Conservation (phyloP, 495 filamentous ascomycete genomes). For the Staphylotrichum longicolle region DNA sequence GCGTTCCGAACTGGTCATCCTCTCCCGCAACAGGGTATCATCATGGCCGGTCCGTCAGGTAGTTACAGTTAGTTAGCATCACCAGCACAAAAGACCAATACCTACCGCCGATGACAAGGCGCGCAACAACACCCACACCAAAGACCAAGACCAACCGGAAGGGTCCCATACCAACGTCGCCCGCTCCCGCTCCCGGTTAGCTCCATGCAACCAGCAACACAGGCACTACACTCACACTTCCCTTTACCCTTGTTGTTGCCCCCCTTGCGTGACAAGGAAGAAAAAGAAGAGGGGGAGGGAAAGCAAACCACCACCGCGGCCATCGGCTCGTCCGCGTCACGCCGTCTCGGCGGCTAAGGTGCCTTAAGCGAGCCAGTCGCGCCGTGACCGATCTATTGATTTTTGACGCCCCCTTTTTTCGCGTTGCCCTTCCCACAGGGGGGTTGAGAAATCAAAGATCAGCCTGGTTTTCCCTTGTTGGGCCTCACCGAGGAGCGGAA, state of each 20-base stretch:
- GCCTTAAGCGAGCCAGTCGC: background rate
- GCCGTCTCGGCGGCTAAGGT: background rate
- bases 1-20: background rate
- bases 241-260: too few relatives aligned
- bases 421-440: too few relatives aligned
- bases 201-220: background rate
- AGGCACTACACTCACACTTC: background rate
- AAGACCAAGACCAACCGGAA: conserved; percentile 2
- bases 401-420: background rate
- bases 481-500: too few relatives aligned
- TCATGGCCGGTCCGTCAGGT: too few relatives aligned
- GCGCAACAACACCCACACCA: too few relatives aligned
- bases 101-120: too few relatives aligned
- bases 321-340: background rate
- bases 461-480: too few relatives aligned
- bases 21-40: too few relatives aligned
- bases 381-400: background rate
- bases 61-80: background rate
- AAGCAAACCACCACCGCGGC: too few relatives aligned
- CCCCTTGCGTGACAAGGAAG: too few relatives aligned
- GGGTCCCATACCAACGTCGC: conserved; percentile 5
- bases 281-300: too few relatives aligned
- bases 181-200: background rate
- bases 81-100: background rate
- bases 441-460: too few relatives aligned